Base-by-base conservation (phyloP, 805 yeast genomes). In the Candida broadrunensis region DNA sequence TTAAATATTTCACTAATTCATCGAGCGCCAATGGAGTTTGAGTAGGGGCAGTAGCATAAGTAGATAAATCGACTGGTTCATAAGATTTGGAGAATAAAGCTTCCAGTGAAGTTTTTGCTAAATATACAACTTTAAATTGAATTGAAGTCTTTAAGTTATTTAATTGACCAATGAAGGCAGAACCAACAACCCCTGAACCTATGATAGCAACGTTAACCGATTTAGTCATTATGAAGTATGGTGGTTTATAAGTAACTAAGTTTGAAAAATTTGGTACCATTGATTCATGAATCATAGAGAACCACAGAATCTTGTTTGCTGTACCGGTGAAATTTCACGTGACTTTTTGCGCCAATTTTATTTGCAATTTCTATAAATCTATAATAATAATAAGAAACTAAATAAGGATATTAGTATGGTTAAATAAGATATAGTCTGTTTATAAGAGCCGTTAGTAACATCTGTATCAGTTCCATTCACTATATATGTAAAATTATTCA, bases 161-260 rank as follows among this genome's bases (percentile, higher is more conserved):
- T 57, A 91, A 77, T 70, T 91, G 99, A 65, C 77, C 78, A 62
- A 93, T 71, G 70, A 89, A 88, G 38, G 96, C 87, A 19, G 93
- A 77, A 45, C 99, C 99, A 46, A 93, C 98, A 38, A 91, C 93
- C 56, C 99, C 99, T 40, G 97, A 83, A 40, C 89, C 88, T 45
- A 64, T 67, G 38, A 70, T 69, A 33, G 75, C 75, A 32, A 70
- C 64, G 48, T 70, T 67, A 30, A 70, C 73, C 32, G 73, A 64
- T 55, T 52, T 64, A 36, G 45, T 35, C 62, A 56, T 60, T 26
- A 3, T 38, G 2, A 26, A 21, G 13, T 25, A 25, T 25, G 13
- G 14, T 13, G n/a, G 29, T 25, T 25, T 8, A 25, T 9, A 5
- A 9, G 13, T 25, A 12, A 25, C n/a, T n/a, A n/a, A n/a, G n/a